Base-by-base conservation (phyloP, 352 stramenopile genomes). In the Globisporangium cylindrosporum region DNA sequence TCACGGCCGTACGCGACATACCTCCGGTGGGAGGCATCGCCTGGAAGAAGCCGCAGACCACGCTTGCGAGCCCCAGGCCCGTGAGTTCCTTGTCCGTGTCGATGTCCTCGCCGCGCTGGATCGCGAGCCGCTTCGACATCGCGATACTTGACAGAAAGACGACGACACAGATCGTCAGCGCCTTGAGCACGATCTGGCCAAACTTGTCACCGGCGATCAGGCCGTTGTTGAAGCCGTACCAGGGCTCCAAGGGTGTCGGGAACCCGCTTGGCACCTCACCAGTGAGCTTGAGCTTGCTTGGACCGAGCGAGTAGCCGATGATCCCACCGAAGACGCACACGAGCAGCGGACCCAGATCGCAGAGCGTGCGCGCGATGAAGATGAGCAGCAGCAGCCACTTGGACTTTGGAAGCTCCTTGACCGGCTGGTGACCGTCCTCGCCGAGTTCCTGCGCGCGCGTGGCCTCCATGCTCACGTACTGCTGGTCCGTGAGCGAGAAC, bases 141-240 rank as follows among this genome's bases (percentile, higher is more conserved):
- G 87, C 86, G 73, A 97, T 93, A 62, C 78, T 92, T 61, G 94
- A 91, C 69, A 97, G 85, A 78, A 93, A 97, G 3, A 91, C 87
- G 32, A 98, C 78, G 60, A 97, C 72, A 1, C 74, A 73, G 65
- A 95, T 93, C 48, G 76, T 82, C 18, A 95, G 34, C 1, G 88
- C 75, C 32, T 89, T 73, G 32, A 85, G 27, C 12, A 90, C 61
- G 46, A 97, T 77, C n/a, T 78, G 57, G 2, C 67, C 67, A 62
- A 92, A 80, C 24, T 73, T 49, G 32, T 79, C 73, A 10, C 73
- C 66, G 18, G 75, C 69, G 68, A 88, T 82, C 29, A 81, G 20
- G 15, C 66, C 75, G 20, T 75, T 72, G n/a, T 75, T 70, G 54
- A 87, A 83, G 1, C 76, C 76, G 73, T 90, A 77, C 89, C 86